Percentiles rank a stretch among this genome's conserved stretches.
Conservation (phyloP, 768 basidiomycete genomes). For the Pisolithus tinctorius region DNA sequence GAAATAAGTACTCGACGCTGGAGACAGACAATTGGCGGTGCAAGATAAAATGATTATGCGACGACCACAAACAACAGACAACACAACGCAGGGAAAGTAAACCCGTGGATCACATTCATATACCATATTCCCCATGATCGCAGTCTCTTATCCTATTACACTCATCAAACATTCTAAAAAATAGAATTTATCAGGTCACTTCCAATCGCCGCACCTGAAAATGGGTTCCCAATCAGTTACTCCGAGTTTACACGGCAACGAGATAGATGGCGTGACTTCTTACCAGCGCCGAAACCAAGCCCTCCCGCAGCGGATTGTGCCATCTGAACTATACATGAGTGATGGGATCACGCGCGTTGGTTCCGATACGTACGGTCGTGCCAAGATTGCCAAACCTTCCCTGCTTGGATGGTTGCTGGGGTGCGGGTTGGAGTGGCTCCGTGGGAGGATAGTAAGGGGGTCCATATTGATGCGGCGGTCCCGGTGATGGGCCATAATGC, state of each 20-base stretch:
- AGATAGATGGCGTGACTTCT: conserved; percentile 1
- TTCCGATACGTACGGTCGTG: conserved; percentile 23
- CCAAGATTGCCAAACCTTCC: conserved; percentile 35
- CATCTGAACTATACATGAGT: conserved; percentile 14
- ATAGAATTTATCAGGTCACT: conserved; percentile 41
- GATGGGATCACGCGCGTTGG: background rate
- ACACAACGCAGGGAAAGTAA: too few species aligned
- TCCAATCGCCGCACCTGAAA: conserved; percentile 38
- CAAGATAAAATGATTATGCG: too few species aligned
- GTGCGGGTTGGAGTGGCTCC: conserved; percentile 29
- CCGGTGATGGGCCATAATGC: conserved; percentile 7
- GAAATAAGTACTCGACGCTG: too few species aligned
- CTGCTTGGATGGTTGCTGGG: conserved; percentile 17
- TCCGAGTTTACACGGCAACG: background rate
- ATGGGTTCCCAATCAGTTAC: background rate
- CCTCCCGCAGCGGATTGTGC: conserved; percentile 33
- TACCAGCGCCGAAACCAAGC: conserved; percentile 42
- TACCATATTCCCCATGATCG: too few species aligned
- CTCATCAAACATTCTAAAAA: conserved; percentile 26
- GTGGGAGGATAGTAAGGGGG: conserved; percentile 25
- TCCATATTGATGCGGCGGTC: conserved; percentile 14
- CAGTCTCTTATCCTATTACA: too few species aligned
- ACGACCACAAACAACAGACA: too few species aligned
- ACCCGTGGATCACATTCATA: too few species aligned
- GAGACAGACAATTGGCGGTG: too few species aligned